Conservation (phyloP, 371 early-diverging fungal species). For the Saksenaea oblongispora region DNA sequence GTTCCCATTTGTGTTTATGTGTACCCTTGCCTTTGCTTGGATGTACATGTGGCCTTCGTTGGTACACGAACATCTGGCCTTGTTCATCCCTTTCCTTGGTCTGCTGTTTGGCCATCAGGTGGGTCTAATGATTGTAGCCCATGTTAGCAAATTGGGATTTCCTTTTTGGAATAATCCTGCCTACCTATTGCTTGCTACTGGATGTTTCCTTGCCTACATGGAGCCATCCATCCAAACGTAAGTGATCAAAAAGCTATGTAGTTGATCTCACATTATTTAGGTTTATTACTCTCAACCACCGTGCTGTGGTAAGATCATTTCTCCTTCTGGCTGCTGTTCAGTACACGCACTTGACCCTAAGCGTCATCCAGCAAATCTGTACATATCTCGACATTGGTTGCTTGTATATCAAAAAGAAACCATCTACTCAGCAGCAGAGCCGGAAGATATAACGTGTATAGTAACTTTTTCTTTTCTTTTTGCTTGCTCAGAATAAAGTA, state of each 20-base stretch:
- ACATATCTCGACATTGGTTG: conserved; percentile 83
- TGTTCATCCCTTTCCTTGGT: conserved; percentile 71
- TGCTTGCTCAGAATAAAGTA: too few relatives aligned
- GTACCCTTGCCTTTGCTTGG: conserved; percentile 66
- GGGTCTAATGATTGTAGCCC: conserved; percentile 82
- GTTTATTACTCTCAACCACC: conserved; percentile 22
- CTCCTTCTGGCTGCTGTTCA: conserved; percentile 27
- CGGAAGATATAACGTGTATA: too few relatives aligned
- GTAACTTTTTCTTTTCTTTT: too few relatives aligned
- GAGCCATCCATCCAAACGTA: conserved; percentile 54
- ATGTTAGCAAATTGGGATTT: conserved; percentile 81
- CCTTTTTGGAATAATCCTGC: conserved; percentile 75
- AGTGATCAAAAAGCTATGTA: conserved; percentile 15
- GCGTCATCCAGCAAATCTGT: conserved; percentile 84
- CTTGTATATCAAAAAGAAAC: conserved; percentile 74
- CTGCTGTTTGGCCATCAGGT: conserved; percentile 86
- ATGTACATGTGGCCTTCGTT: conserved; percentile 69
- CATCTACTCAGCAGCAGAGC: too few relatives aligned
- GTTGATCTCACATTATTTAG: conserved; percentile 7
- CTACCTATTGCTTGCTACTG: conserved; percentile 46
- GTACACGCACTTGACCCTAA: conserved; percentile 71
- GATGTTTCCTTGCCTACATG: conserved; percentile 66
- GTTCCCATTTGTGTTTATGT: conserved; percentile 65
- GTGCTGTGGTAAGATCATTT: conserved; percentile 22
- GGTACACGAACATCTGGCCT: conserved; percentile 62